Conservation (phyloP, 768 basidiomycete species). For the Cystofilobasidium bisporidii region DNA sequence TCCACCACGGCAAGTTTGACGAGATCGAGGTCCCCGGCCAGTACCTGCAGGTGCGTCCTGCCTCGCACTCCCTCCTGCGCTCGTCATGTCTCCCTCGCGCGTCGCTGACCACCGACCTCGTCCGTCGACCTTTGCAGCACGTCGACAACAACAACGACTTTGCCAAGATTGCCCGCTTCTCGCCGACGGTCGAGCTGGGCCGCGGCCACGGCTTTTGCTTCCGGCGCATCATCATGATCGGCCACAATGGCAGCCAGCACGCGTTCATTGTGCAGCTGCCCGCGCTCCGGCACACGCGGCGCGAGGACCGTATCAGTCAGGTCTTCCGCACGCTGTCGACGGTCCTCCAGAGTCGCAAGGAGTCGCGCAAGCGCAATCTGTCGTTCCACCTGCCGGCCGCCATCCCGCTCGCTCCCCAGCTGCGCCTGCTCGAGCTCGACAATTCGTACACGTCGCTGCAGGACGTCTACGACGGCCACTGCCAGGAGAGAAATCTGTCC, state of each 20-base stretch:
- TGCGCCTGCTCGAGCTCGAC: conserved; percentile 83
- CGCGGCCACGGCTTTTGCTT: conserved; percentile 76
- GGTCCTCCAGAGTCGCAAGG: conserved; percentile 74
- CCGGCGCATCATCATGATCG: conserved; percentile 82
- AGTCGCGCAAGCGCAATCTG: conserved; percentile 82
- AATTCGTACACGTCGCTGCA: conserved; percentile 80
- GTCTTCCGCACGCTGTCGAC: conserved; percentile 29
- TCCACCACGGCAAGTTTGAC: conserved; percentile 94
- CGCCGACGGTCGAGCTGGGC: conserved; percentile 79
- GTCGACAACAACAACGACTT: conserved; percentile 90
- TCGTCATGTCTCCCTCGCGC: too few species aligned
- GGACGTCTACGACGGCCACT: conserved; percentile 89
- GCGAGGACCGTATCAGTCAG: conserved; percentile 38
- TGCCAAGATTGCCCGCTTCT: conserved; percentile 79
- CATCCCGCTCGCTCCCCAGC: conserved; percentile 62
- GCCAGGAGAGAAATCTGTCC: conserved; percentile 60
- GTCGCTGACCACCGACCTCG: background rate
- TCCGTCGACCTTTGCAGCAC: conserved; percentile 50
- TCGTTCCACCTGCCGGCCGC: conserved; percentile 83
- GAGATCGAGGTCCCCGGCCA: conserved; percentile 99
- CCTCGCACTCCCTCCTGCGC: too few species aligned
- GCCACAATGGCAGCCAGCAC: conserved; percentile 77
- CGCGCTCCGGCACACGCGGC: conserved; percentile 67
- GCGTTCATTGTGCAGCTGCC: conserved; percentile 88
- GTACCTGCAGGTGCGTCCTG: conserved; percentile 77